Evolutionary conservation across 169 alveolate species (phyloP).

Genomic region (Prorocentrum cordatum): DNA sequence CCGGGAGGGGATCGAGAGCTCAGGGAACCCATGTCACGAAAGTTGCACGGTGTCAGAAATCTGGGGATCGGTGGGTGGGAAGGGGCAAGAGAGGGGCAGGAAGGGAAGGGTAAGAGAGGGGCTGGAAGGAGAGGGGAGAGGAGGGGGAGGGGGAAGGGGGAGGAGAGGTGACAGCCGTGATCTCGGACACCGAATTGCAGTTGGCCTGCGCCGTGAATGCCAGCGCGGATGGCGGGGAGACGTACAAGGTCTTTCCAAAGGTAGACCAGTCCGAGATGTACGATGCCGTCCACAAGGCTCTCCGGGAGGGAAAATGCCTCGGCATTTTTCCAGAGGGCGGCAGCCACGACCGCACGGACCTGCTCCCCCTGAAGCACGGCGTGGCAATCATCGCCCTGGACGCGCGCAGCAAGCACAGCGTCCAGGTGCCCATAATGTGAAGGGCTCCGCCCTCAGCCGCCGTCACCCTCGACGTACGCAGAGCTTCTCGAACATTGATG

Average conservation of each 20-base stretch:
- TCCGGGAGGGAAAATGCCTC: slow-evolving; percentile 72
- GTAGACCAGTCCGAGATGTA: slow-evolving; percentile 79
- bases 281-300: slow-evolving; percentile 75
- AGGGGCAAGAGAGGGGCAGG: neutral
- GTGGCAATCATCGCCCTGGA: slow-evolving; percentile 81
- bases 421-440: too few relatives aligned
- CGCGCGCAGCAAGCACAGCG: too few relatives aligned
- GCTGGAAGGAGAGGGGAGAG: too few relatives aligned
- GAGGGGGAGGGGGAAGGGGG: neutral
- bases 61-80: neutral
- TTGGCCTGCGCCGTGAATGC: neutral
- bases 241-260: slow-evolving; percentile 74
- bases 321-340: slow-evolving; percentile 90
- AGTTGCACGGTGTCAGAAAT: neutral
- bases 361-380: slow-evolving; percentile 90
- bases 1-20: neutral
- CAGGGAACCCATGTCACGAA: neutral
- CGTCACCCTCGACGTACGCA: too few relatives aligned
- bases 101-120: too few relatives aligned
- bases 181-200: neutral
- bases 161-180: neutral
- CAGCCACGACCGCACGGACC: slow-evolving; percentile 87
- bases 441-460: too few relatives aligned
- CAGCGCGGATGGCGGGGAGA: neutral
- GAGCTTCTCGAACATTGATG: too few relatives aligned